These are phyloP conservation scores for Isatis lusitanica DNA, from an alignment of 441 rosid genomes.

Conservation along the genomic window DNA sequence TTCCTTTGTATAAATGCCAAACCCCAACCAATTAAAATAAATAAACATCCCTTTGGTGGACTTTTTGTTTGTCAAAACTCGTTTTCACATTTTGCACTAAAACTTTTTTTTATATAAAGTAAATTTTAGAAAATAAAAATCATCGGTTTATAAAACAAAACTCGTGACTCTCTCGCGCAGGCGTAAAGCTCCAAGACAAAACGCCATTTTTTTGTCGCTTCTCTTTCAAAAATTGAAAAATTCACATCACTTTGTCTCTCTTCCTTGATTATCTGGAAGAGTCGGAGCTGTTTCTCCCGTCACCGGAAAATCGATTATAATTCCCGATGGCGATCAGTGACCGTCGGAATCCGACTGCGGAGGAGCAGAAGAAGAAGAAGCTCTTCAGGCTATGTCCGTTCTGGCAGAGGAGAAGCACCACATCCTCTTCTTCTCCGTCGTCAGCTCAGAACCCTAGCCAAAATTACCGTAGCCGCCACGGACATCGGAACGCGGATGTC, in stretches of 20 bases:
- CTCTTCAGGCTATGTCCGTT: constrained; percentile 71
- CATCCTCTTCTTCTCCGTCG: constrained; percentile 56
- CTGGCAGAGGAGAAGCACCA: constrained; percentile 52
- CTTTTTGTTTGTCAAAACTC: neutral
- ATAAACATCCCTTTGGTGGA: neutral
- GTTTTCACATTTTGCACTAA: constrained; percentile 9
- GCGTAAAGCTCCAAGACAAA: too few relatives aligned
- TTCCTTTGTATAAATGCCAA: neutral
- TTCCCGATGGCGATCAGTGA: constrained; percentile 60
- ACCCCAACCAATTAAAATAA: too few relatives aligned
- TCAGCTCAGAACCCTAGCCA: constrained; percentile 61
- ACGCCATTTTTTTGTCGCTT: neutral
- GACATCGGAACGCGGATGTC: constrained; percentile 36
- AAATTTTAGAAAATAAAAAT: too few relatives aligned
- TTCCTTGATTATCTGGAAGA: neutral
- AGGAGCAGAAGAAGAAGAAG: constrained; percentile 33
- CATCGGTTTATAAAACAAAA: too few relatives aligned
- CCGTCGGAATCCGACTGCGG: constrained; percentile 42
- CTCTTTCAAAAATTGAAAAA: neutral
- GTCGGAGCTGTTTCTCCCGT: constrained; percentile 12
- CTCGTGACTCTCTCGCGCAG: too few relatives aligned
- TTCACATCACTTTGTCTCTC: constrained; percentile 6
- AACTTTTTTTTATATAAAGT: too few relatives aligned
- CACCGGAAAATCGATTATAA: constrained; percentile 14
- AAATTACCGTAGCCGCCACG: constrained; percentile 31